Evolutionary conservation across 805 yeast genomes (phyloP).

Genomic region (Diddensiella transvaalensis): DNA sequence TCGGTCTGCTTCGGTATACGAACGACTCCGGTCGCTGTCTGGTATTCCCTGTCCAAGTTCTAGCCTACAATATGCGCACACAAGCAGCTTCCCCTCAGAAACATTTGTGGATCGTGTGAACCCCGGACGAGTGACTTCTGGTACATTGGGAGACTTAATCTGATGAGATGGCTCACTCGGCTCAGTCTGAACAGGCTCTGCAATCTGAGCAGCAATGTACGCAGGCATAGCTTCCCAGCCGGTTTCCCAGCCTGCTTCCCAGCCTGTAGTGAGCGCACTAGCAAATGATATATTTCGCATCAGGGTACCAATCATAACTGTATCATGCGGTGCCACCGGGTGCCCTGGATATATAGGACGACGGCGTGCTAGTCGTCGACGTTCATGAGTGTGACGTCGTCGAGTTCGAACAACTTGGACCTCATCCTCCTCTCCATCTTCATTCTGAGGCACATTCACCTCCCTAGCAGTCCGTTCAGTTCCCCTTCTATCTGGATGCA

Average conservation of each 20-base stretch:
- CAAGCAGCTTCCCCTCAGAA: constrained; percentile 37
- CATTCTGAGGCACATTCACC: neutral
- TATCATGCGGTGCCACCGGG: no score
- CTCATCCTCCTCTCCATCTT: neutral
- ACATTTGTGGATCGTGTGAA: constrained; percentile 28
- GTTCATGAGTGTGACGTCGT: no score
- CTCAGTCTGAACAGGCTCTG: no score
- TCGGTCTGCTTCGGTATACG: constrained; percentile 49
- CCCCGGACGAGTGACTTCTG: constrained; percentile 13
- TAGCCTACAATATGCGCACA: constrained; percentile 69
- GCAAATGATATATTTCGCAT: no score
- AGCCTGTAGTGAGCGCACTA: no score
- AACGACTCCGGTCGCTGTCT: neutral
- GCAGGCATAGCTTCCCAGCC: no score
- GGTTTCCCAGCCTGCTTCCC: no score
- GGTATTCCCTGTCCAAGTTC: constrained; percentile 68
- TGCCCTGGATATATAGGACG: no score
- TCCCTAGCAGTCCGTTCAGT: neutral
- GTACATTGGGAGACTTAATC: neutral
- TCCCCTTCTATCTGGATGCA: neutral
- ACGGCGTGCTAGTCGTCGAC: no score
- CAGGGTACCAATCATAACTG: no score
- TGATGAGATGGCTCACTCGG: no score
- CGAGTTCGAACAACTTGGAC: neutral
- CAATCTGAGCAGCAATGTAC: no score